Conservation (phyloP, 495 filamentous ascomycete species). For the Stereocaulon alpinum region DNA sequence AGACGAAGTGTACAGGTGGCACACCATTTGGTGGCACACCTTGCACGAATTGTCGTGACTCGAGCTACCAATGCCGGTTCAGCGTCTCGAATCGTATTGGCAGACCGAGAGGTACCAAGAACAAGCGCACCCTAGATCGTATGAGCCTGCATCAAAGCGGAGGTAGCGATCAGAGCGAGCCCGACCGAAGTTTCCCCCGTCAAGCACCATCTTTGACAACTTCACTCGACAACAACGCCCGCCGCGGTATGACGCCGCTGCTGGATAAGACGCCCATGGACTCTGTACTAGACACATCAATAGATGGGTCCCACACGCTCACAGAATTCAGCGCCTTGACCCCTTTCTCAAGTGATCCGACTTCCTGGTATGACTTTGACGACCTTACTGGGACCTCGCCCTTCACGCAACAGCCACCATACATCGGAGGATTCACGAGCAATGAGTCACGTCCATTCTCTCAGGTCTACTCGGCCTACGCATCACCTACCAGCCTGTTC, state of each 20-base stretch:
- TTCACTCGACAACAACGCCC: neutral
- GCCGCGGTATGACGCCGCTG: neutral
- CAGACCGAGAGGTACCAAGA: conserved; percentile 26
- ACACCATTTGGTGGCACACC: conserved; percentile 20
- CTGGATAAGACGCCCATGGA: conserved; percentile 12
- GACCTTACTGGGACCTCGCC: conserved; percentile 10
- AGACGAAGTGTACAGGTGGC: conserved; percentile 24
- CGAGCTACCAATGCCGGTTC: conserved; percentile 18
- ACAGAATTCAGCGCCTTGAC: neutral
- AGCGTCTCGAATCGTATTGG: conserved; percentile 24
- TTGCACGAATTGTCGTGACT: conserved; percentile 21
- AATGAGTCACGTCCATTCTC: neutral
- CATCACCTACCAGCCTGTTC: conserved; percentile 5
- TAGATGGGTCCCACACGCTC: conserved; percentile 7
- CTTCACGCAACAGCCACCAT: neutral
- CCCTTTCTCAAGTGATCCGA: neutral
- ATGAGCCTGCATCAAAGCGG: conserved; percentile 12
- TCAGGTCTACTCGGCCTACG: conserved; percentile 1
- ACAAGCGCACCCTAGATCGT: conserved; percentile 20
- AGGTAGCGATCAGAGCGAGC: conserved; percentile 4
- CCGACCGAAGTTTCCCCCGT: neutral
- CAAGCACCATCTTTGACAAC: neutral
- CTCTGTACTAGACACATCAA: conserved; percentile 1
- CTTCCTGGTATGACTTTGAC: conserved; percentile 15
- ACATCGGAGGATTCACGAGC: neutral